Evolutionary conservation across 768 basidiomycete genomes (phyloP).

Genomic region (Rubroboletus satanas): DNA sequence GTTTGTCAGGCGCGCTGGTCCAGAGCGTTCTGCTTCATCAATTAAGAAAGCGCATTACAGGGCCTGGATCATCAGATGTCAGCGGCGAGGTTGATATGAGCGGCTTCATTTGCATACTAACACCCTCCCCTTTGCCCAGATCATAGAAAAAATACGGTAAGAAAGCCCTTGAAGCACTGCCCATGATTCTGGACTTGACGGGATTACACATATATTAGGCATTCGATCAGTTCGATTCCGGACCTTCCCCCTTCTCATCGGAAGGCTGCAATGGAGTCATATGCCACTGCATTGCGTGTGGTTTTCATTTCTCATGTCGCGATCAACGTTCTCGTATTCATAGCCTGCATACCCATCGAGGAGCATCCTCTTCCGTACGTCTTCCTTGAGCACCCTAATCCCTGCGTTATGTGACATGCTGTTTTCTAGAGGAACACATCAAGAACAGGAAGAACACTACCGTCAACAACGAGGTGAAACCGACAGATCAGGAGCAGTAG

Average conservation of each 20-base stretch:
- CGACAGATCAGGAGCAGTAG: conserved; percentile 11
- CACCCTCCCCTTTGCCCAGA: conserved; percentile 39
- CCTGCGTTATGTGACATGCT: conserved; percentile 10
- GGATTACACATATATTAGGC: conserved; percentile 38
- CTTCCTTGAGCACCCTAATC: conserved; percentile 5
- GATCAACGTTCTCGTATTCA: conserved; percentile 60
- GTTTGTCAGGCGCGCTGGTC: conserved; percentile 77
- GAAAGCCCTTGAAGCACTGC: conserved; percentile 13
- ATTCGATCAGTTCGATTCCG: conserved; percentile 70
- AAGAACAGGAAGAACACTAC: conserved; percentile 58
- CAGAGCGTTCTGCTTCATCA: conserved; percentile 74
- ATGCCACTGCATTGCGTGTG: conserved; percentile 72
- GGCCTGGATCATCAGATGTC: conserved; percentile 69
- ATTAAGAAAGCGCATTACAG: conserved; percentile 70
- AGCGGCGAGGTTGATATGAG: conserved; percentile 34
- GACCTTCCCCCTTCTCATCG: conserved; percentile 50
- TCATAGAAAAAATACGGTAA: conserved; percentile 69
- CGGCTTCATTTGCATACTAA: conserved; percentile 17
- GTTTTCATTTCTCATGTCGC: conserved; percentile 80
- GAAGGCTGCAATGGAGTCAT: conserved; percentile 68
- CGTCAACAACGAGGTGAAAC: conserved; percentile 36
- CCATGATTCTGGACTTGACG: conserved; percentile 13
- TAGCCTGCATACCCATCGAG: conserved; percentile 71
- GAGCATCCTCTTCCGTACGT: conserved; percentile 58
- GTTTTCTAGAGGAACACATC: conserved; percentile 50